Conservation (phyloP, 2,329 filamentous ascomycete genomes). For the Ceratocystis ficicola region DNA sequence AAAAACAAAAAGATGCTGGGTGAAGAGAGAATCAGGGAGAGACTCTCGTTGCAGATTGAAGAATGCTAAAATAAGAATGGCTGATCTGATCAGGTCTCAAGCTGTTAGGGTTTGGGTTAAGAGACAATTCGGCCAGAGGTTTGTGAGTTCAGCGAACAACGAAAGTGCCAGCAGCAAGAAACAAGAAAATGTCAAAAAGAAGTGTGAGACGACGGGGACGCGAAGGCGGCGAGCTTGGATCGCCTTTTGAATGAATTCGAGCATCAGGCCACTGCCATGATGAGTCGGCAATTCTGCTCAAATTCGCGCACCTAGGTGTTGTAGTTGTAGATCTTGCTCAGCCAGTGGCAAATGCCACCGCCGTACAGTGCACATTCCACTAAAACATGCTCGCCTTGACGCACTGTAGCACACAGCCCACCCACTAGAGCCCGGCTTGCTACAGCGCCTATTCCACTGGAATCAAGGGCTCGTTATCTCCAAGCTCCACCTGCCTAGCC, state of each 20-base stretch:
- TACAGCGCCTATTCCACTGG: background rate
- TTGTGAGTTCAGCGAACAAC: background rate
- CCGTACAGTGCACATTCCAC: background rate
- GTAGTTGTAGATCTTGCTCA: too few relatives aligned
- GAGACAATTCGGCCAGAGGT: background rate
- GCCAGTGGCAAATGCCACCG: background rate
- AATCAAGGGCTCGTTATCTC: background rate
- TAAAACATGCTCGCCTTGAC: background rate
- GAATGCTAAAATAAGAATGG: background rate
- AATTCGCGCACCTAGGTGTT: conserved; percentile 14
- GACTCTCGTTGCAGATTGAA: background rate
- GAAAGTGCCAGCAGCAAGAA: background rate
- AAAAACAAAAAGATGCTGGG: background rate
- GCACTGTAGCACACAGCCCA: background rate
- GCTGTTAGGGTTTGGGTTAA: background rate
- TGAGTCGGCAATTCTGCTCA: conserved; percentile 14
- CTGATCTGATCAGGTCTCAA: background rate
- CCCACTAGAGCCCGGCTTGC: background rate
- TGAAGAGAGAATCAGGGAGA: background rate
- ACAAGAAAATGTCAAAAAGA: background rate
- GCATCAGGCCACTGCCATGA: background rate
- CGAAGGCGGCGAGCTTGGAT: background rate
- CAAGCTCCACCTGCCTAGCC: background rate
- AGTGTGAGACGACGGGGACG: background rate
- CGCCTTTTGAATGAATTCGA: background rate